Evolutionary conservation across 768 basidiomycete species (phyloP), one percentile per base, ranked within the genome.

Genomic region (Tylopilus cervinicoccineus): DNA sequence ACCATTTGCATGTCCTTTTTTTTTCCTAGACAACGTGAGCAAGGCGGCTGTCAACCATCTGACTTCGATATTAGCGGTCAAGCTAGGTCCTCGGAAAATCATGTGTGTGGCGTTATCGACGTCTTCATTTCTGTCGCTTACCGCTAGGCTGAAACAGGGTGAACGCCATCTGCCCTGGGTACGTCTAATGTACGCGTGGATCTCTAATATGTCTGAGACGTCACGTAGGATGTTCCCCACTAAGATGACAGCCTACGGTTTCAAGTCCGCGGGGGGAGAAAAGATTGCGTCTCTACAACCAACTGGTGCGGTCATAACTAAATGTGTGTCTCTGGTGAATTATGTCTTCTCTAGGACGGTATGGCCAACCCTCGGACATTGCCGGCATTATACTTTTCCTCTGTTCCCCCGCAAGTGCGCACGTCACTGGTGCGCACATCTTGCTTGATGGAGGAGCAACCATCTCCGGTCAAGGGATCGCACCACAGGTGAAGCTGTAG

Each of bases 11-110:
- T 20, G 14, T 41, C 37, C 31, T 19, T 22, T 23, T 54, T 19
- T 31, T 23, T 54, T 19, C 28, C 17, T 22, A 92, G 88, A 92
- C 62, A 79, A 82, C 56, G 73, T 88, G 7, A 89, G 87, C 66
- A 92, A 92, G 68, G 89, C 89, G n/a, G 88, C 88, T 24, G 81
- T 86, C 16, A 91, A 90, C 68, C 88, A 91, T 54, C 78, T 93
- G 38, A 90, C 89, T 5, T 80, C 81, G 13, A 72, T 76, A 41
- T 72, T 92, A 17, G 86, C 89, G 0, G 66, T 80, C 37, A 86
- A 85, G 43, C 75, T 92, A 14, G 79, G 70, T 7, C 70, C 70
- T 8, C 67, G 67, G 11, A 75, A 77, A 51, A 78, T 91, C 66
- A 88, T 83, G 84, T 88, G 68, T 16, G 84, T 75, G 23, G 3